These are phyloP conservation scores for Neonectria magnoliae DNA, from an alignment of 2,329 filamentous ascomycete species.

Conservation along the genomic window DNA sequence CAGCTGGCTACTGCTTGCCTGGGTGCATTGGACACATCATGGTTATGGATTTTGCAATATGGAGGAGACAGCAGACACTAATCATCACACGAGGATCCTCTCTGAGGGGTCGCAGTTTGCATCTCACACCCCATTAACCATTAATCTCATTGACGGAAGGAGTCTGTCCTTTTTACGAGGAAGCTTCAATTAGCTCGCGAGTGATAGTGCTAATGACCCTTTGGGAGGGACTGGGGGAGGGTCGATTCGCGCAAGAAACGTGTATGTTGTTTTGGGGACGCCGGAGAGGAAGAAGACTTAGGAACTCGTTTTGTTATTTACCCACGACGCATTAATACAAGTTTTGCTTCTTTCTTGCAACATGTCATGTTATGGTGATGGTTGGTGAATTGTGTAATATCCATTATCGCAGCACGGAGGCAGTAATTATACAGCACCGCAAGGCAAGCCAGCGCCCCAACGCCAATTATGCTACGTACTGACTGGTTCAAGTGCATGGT, in stretches of 20 bases:
- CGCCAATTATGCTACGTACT: conserved; percentile 21
- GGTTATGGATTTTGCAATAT: conserved; percentile 69
- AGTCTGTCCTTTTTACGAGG: conserved; percentile 23
- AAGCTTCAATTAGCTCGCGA: conserved; percentile 35
- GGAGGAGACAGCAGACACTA: conserved; percentile 48
- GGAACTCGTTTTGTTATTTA: conserved; percentile 30
- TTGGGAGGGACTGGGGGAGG: conserved; percentile 27
- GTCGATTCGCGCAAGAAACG: conserved; percentile 33
- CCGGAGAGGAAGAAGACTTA: conserved; percentile 19
- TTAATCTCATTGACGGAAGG: conserved; percentile 27
- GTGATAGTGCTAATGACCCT: conserved; percentile 34
- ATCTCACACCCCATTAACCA: conserved; percentile 37
- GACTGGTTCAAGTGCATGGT: conserved; percentile 4
- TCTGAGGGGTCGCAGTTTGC: conserved; percentile 34
- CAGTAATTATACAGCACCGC: conserved; percentile 1
- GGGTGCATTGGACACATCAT: conserved; percentile 70
- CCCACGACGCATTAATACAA: conserved; percentile 36
- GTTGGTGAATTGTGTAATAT: background rate
- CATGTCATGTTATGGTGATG: background rate
- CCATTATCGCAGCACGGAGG: background rate
- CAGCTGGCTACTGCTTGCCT: conserved; percentile 58
- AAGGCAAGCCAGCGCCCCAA: conserved; percentile 14
- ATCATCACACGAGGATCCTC: conserved; percentile 30
- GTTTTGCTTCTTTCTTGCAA: conserved; percentile 29
- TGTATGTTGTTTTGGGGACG: conserved; percentile 40